Evolutionary conservation across 306 rosid species (phyloP).

Genomic region (Potentilla sterilis): DNA sequence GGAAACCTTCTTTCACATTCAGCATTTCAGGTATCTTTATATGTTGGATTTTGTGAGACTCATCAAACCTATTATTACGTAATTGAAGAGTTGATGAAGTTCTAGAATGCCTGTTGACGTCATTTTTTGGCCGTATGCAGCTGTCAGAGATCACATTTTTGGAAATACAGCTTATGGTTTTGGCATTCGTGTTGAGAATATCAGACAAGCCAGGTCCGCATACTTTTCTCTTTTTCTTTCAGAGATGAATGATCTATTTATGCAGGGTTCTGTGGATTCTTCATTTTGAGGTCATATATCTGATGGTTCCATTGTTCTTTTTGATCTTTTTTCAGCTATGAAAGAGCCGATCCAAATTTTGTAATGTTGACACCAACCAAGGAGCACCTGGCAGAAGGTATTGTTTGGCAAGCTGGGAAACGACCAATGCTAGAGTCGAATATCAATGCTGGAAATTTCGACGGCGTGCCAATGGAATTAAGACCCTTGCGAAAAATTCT

Average conservation of each 20-base stretch:
- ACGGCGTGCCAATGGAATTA: constrained; percentile 71
- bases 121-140: constrained; percentile 40
- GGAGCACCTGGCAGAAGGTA: constrained; percentile 88
- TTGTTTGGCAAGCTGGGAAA: constrained; percentile 70
- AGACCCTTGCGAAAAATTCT: constrained; percentile 65
- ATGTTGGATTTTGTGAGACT: constrained; percentile 14
- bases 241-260: neutral
- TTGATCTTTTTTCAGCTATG: constrained; percentile 55
- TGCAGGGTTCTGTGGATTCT: neutral
- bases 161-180: constrained; percentile 70
- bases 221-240: neutral
- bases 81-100: neutral
- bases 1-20: constrained; percentile 95
- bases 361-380: constrained; percentile 90
- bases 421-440: constrained; percentile 76
- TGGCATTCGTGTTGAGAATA: constrained; percentile 78
- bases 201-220: constrained; percentile 96
- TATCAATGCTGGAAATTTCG: constrained; percentile 73
- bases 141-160: constrained; percentile 53
- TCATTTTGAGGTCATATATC: neutral
- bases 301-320: neutral
- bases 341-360: constrained; percentile 94
- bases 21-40: constrained; percentile 68
- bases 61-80: neutral
- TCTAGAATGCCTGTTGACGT: neutral